phyloP scores from a whole-genome alignment of 345 rosid species.

The Schrenkiella parvula region DNA sequence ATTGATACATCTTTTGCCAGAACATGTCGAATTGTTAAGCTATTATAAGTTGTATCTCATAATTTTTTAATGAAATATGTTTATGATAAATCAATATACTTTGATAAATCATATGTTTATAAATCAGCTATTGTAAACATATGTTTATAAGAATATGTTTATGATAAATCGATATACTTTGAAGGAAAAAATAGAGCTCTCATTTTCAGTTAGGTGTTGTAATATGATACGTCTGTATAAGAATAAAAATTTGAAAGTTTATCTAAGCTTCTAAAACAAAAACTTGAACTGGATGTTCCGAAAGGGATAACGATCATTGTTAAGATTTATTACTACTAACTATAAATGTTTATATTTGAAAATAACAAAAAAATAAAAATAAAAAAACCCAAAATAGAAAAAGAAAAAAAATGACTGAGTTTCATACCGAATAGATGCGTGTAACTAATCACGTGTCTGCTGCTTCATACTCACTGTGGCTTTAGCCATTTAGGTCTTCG shows the following conservation, averaged over 20 bases:
- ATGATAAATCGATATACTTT: no score
- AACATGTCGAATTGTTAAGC: not conserved
- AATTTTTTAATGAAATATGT: no score
- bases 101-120: no score
- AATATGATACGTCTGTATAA: not conserved
- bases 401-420: not conserved
- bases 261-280: no score
- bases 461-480: not conserved
- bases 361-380: not conserved
- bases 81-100: no score
- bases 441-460: constrained; percentile 25
- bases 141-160: no score
- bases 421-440: constrained; percentile 14
- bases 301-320: not conserved
- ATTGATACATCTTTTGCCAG: not conserved
- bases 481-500: not conserved
- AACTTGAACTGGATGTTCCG: not conserved
- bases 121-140: no score
- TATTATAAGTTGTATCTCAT: not conserved
- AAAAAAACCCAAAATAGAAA: not conserved
- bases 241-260: no score
- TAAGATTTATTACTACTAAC: not conserved
- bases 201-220: no score
- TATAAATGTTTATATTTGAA: not conserved
- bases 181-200: no score